phyloP scores from a whole-genome alignment of 371 early-diverging fungal genomes.

The Fennellomyces sp. region DNA sequence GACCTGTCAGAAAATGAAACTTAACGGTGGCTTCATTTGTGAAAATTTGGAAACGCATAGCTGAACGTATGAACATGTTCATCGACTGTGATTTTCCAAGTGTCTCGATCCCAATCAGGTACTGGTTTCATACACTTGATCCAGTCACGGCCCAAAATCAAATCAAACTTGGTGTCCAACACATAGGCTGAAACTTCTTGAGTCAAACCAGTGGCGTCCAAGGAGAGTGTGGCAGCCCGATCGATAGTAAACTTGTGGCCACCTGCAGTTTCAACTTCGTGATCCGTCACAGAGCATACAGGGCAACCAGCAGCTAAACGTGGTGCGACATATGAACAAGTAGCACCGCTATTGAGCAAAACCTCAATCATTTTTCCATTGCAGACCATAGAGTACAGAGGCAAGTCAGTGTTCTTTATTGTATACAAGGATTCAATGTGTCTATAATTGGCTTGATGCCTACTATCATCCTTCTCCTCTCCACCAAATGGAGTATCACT shows the following conservation, averaged over 20 bases:
- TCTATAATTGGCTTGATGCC: not conserved
- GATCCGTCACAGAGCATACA: not conserved
- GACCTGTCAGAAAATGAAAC: too few species aligned
- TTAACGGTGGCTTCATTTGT: too few species aligned
- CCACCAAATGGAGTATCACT: not conserved
- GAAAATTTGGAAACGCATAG: too few species aligned
- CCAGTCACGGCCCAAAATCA: constrained; percentile 13
- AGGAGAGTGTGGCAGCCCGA: not conserved
- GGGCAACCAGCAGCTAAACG: not conserved
- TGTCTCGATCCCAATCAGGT: constrained; percentile 6
- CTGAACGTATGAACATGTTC: too few species aligned
- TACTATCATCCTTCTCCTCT: not conserved
- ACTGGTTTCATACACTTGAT: constrained; percentile 5
- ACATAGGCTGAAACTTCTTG: constrained; percentile 1
- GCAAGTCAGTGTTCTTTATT: constrained; percentile 3
- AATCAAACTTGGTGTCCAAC: constrained; percentile 10
- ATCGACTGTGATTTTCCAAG: not conserved
- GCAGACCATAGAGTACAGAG: constrained; percentile 2
- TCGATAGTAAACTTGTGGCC: constrained; percentile 1
- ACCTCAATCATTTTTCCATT: constrained; percentile 1
- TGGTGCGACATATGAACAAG: not conserved
- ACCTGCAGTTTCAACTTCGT: constrained; percentile 5
- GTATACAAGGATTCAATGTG: not conserved
- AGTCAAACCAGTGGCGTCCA: not conserved
- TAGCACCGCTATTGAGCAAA: constrained; percentile 8